phyloP scores from a whole-genome alignment of 306 rosid species.

The Quercus aquifolioides region DNA sequence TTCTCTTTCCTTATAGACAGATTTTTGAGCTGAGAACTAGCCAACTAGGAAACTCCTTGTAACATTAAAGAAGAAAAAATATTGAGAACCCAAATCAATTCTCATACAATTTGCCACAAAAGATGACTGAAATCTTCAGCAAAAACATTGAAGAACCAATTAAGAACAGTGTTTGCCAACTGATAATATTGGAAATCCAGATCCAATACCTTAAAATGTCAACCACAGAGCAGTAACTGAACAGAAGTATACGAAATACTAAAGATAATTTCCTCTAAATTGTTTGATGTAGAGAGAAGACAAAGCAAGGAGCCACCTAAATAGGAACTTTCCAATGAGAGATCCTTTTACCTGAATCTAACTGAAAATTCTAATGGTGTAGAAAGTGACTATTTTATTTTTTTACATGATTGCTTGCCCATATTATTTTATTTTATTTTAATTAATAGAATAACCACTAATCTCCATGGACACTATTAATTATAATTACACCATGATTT shows the following conservation, averaged over 20 bases:
- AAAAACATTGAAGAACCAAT: neutral
- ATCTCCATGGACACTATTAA: neutral
- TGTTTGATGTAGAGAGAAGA: conserved; percentile 21
- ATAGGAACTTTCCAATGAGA: neutral
- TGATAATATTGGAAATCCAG: conserved; percentile 1
- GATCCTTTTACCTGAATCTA: conserved; percentile 34
- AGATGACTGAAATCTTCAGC: conserved; percentile 2
- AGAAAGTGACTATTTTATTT: neutral
- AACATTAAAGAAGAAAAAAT: neutral
- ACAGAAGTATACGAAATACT: neutral
- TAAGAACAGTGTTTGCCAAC: conserved; percentile 4
- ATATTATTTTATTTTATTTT: neutral
- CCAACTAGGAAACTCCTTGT: neutral
- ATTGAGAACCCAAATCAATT: conserved; percentile 28
- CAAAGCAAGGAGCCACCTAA: conserved; percentile 11
- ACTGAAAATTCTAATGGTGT: conserved; percentile 21
- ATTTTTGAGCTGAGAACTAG: neutral
- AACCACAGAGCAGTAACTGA: conserved; percentile 18
- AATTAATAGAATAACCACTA: neutral
- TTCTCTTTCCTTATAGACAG: neutral
- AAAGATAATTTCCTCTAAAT: conserved; percentile 9
- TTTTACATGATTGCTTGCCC: conserved; percentile 22
- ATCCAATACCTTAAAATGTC: conserved; percentile 6
- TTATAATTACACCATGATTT: neutral
- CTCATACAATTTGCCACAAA: neutral